These are phyloP conservation scores for Phytophthora hibernalis DNA, from an alignment of 352 stramenopile species.

Conservation along the genomic window DNA sequence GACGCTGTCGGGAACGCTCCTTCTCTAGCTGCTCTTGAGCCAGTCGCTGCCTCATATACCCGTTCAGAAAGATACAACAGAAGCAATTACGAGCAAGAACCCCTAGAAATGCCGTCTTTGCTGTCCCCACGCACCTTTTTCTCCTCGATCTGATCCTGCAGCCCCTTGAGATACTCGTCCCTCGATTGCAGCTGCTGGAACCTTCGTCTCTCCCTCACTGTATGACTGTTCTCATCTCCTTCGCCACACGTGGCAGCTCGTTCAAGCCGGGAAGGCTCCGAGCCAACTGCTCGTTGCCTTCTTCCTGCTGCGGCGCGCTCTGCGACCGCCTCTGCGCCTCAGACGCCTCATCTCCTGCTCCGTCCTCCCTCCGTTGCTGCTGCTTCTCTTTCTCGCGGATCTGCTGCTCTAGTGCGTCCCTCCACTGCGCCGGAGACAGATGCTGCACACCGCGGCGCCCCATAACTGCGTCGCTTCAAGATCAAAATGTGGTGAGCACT, in stretches of 20 bases:
- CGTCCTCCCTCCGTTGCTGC: constrained; percentile 2
- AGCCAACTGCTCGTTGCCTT: neutral
- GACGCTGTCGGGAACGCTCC: neutral
- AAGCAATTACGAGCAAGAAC: neutral
- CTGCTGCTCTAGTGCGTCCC: constrained; percentile 54
- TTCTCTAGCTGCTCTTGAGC: constrained; percentile 15
- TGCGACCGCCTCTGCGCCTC: constrained; percentile 13
- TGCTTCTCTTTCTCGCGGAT: constrained; percentile 56
- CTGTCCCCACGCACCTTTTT: constrained; percentile 51
- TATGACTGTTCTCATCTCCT: neutral
- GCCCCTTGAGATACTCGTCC: constrained; percentile 46
- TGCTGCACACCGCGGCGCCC: constrained; percentile 46
- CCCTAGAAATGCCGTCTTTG: no score
- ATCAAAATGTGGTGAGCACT: neutral
- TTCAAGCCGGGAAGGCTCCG: constrained; percentile 9
- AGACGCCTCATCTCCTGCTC: neutral
- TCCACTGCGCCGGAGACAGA: constrained; percentile 51
- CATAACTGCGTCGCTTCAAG: constrained; percentile 13
- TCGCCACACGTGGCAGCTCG: constrained; percentile 4
- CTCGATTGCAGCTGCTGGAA: constrained; percentile 17
- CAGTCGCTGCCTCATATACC: constrained; percentile 7
- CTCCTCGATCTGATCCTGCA: constrained; percentile 61
- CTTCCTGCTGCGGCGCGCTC: constrained; percentile 32
- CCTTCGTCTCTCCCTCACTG: constrained; percentile 8
- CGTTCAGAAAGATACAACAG: neutral